Evolutionary conservation across 2,329 filamentous ascomycete species (phyloP), one percentile per base, ranked within the genome.

Genomic region (Meredithiella fracta): DNA sequence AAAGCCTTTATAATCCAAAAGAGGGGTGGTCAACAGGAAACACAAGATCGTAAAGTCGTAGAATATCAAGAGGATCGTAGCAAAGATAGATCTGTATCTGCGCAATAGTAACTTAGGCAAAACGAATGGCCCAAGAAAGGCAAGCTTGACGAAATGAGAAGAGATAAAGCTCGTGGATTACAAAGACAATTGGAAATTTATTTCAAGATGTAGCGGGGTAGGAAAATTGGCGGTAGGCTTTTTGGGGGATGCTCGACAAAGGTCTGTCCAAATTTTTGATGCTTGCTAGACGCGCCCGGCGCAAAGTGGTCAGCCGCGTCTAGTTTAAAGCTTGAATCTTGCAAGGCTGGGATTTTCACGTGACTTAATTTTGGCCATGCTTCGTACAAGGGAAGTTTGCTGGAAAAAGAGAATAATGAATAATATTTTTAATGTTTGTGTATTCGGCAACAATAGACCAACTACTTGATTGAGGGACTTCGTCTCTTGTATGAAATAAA

Each of bases 281-380:
- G 38, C 38, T 42, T 42, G 17, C 37, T 38, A 42, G 40, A 53
- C 51, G 55, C 55, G 55, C 50, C 55, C 53, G n/a, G 55, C 38
- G 40, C 38, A 20, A 40, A 50, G 17, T 52, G 53, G 55, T 55
- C 57, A 58, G 57, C 57, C 57, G 53, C 57, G 57, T 42, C 44
- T 23, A 9, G 7, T 29, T 52, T 14, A 4, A 11, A 7, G 38
- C 22, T n/a, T 40, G 17, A 57, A 58, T 58, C 57, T 53, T 58
- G 20, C 57, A 55, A 58, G 57, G 57, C 57, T 58, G 50, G 38
- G 53, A 5, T 34, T 5, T 34, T 34, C 53, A 59, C 53, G 54
- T 59, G 53, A 59, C 56, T 55, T 40, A n/a, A n/a, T n/a, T n/a
- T n/a, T n/a, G n/a, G 29, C 11, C 5, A 5, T 34, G 29, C 11